Base-by-base conservation (phyloP, 83 land plant genomes). In the Thuja plicata region DNA sequence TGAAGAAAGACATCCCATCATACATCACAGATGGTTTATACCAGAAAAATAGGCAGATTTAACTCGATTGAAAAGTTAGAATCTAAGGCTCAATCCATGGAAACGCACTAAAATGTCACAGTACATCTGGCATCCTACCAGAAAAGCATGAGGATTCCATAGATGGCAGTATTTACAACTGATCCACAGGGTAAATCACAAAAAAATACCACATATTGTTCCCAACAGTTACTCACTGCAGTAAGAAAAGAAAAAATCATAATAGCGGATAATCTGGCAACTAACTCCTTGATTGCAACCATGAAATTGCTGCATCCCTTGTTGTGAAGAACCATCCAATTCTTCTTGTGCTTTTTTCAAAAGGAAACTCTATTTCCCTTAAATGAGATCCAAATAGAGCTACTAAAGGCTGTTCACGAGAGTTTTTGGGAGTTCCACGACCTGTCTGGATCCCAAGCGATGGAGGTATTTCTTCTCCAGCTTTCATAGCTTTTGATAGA, bases 371-470 rank as follows among this genome's bases (percentile, higher is more conserved):
- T 87, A 94, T 45, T 48, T 91, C 89, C 82, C 91, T 84, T 78
- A 97, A 87, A 87, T 90, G 89, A 4, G 94, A 86, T 21, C 91
- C 92, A 86, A 97, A 94, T 48, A 92, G 86, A 87, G 38, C 89
- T 4, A 85, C 92, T 50, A 97, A 77, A 13, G 94, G 93, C 74
- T 90, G 95, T 6, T 24, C 81, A 86, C 82, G 74, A 30, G 94
- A 84, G 60, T 73, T 89, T 48, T 79, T 92, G 87, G 92, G 93
- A 78, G 91, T 90, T 86, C 99, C 96, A 32, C 90, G 85, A 40
- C 98, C 98, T 7, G 98, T 94, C 52, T 92, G 92, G 57, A 97
- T 94, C 17, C 91, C 90, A 50, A 95, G 91, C 8, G 86, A 17
- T 43, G 46, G 78, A 30, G 99, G 97, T 83, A 97, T 78, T 70